These are phyloP conservation scores for Avicennia marina DNA, from an alignment of 257 asterid species.

Conservation along the genomic window DNA sequence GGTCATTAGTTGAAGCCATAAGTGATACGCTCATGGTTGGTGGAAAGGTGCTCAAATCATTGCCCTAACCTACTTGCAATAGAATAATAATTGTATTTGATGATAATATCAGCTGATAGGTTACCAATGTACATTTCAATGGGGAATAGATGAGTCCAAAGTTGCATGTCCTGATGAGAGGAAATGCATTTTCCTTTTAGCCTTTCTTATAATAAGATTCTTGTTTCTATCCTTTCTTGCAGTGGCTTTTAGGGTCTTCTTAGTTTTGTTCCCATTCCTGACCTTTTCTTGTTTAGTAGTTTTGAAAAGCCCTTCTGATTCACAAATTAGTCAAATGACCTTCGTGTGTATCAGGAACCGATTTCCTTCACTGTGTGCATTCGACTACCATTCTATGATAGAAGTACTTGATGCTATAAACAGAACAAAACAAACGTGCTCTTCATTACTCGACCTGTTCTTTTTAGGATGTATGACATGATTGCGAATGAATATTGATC, in stretches of 20 bases:
- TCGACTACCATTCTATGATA: background rate
- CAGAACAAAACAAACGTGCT: background rate
- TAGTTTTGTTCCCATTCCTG: background rate
- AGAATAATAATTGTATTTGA: background rate
- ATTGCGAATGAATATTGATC: background rate
- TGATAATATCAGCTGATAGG: too few species aligned
- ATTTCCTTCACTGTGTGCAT: background rate
- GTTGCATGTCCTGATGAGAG: background rate
- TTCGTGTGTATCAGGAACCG: background rate
- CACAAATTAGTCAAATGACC: background rate
- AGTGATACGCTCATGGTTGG: constrained; percentile 48
- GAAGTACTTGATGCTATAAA: background rate
- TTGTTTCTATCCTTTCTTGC: background rate
- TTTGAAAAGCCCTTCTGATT: too few species aligned
- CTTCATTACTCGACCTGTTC: background rate
- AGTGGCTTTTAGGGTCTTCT: background rate
- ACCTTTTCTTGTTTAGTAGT: too few species aligned
- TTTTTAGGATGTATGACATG: background rate
- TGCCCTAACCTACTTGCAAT: constrained; percentile 4
- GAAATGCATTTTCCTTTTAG: background rate
- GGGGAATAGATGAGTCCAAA: background rate
- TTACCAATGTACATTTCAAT: background rate
- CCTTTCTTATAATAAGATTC: background rate
- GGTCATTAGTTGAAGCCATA: constrained; percentile 85
- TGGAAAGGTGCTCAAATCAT: constrained; percentile 55